Percentiles rank a stretch among this genome's conserved stretches.
Conservation (phyloP, 2,329 filamentous ascomycete species). For the Fusarium nisikadoi region DNA sequence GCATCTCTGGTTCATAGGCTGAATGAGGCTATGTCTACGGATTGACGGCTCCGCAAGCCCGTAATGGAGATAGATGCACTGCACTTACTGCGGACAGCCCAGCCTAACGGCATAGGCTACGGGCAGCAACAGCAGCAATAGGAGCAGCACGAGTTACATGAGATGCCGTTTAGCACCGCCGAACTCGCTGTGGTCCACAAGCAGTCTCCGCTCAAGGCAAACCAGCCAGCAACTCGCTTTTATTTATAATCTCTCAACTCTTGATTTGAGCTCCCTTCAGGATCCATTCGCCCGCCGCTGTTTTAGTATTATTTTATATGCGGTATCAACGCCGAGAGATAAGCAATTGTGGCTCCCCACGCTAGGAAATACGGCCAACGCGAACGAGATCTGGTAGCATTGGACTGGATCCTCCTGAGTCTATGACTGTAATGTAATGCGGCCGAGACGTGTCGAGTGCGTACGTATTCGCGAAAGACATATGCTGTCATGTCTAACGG, state of each 20-base stretch:
- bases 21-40: constrained; percentile 15
- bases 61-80: constrained; percentile 8
- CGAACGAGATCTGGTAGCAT: constrained; percentile 20
- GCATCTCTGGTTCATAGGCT: constrained; percentile 19
- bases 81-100: not conserved
- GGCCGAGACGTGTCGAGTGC: constrained; percentile 10
- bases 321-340: constrained; percentile 34
- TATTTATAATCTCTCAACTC: constrained; percentile 46
- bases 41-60: constrained; percentile 38
- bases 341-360: constrained; percentile 35
- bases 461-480: constrained; percentile 1
- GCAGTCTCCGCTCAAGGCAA: constrained; percentile 33
- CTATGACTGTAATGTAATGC: constrained; percentile 29
- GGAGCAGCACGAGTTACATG: not conserved
- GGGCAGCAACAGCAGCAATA: not conserved
- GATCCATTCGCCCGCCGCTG: constrained; percentile 31
- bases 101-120: not conserved
- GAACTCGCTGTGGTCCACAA: constrained; percentile 41
- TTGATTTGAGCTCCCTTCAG: constrained; percentile 39
- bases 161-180: constrained; percentile 33
- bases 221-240: constrained; percentile 33
- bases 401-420: not conserved
- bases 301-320: constrained; percentile 19
- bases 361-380: constrained; percentile 36
- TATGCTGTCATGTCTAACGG: constrained; percentile 13